Evolutionary conservation across 1,284 basidiomycete species (phyloP).

Genomic region (Tylopilus sp.): DNA sequence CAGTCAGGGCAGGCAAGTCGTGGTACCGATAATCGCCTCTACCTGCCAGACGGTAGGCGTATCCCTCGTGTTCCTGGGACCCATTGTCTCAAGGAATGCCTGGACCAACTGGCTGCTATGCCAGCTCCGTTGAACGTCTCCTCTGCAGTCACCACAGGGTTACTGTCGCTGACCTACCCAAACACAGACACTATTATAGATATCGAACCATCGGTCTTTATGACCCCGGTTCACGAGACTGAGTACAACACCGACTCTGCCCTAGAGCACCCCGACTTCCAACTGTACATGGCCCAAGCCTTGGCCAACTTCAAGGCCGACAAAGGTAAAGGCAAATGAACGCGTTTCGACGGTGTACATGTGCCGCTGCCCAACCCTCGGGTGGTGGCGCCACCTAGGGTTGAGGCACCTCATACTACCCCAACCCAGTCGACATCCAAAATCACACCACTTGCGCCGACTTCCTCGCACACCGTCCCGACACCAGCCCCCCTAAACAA

Average conservation of each 20-base stretch:
- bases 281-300: not conserved
- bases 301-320: not conserved
- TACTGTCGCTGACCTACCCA: not conserved
- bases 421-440: too few species aligned
- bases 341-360: not conserved
- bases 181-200: not conserved
- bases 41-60: not conserved
- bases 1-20: not conserved
- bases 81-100: not conserved
- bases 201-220: not conserved
- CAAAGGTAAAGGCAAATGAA: not conserved
- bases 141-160: not conserved
- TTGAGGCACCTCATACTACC: too few species aligned
- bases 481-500: too few species aligned
- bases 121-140: not conserved
- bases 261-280: not conserved
- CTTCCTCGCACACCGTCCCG: too few species aligned
- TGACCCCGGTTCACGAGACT: not conserved
- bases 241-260: not conserved
- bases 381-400: too few species aligned
- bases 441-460: too few species aligned
- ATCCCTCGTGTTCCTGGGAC: not conserved
- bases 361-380: not conserved
- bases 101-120: not conserved
- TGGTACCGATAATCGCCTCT: not conserved